Evolutionary conservation across 495 filamentous ascomycete genomes (phyloP), one percentile per base, ranked within the genome.

Genomic region (Viridothelium virens): DNA sequence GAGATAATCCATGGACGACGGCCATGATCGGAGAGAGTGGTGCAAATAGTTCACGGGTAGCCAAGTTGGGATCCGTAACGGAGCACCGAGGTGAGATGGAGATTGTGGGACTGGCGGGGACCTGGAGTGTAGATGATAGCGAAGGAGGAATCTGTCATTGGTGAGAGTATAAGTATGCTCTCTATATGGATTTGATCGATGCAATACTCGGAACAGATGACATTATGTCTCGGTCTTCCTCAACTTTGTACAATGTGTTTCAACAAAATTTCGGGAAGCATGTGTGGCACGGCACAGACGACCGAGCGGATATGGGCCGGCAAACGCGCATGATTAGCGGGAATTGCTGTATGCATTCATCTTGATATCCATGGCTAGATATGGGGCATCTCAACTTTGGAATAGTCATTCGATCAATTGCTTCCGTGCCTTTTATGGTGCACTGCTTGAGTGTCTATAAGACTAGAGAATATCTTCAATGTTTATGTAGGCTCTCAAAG

Each of bases 41-140:
- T 16, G 72, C 70, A 66, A 18, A 18, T 10, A 18, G 18, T 18
- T 18, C n/a, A 11, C 53, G 6, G 18, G 53, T 65, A 70, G 68
- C 73, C n/a, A 66, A 67, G 53, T 72, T 89, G 46, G 89, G 86
- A 10, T 92, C 92, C 77, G 77, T 86, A 37, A 87, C 85, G 53
- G 87, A 91, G 71, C 78, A 84, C 31, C 79, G 83, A 70, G 86
- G 82, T 3, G 82, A 85, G 68, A 78, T 91, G 4, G 84, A 90
- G 73, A 81, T 90, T 47, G 84, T 89, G 16, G 92, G 92, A 5
- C 78, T 96, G 65, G 91, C 91, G 2, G 91, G 91, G 2, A 89
- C 86, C 2, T 97, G 92, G 92, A 85, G 83, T 2, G 86, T 92
- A 65, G 89, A 91, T 71, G 91, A 95, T 61, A 90, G 86, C 47